Conservation (phyloP, 106 monocot genomes). For the Platanthera guangdongensis region DNA sequence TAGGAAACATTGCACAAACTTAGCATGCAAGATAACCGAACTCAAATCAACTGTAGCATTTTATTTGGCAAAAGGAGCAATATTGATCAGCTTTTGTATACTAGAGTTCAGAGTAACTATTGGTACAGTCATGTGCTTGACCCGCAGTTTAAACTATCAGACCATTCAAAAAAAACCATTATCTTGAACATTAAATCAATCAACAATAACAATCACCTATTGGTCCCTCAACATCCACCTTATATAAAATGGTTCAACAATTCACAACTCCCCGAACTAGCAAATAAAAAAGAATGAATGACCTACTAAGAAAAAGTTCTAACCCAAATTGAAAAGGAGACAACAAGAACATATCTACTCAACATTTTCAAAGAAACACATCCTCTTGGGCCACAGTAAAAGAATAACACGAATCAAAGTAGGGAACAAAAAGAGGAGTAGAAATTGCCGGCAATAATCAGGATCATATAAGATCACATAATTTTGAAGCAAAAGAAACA, state of each 20-base stretch:
- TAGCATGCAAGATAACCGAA: background rate
- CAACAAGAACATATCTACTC: background rate
- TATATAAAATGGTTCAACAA: no score
- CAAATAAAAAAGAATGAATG: no score
- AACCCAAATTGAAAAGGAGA: background rate
- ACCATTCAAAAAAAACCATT: background rate
- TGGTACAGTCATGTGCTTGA: background rate
- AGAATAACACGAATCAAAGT: background rate
- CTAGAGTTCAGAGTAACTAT: background rate
- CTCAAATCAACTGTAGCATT: background rate
- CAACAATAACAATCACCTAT: background rate
- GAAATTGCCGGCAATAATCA: background rate
- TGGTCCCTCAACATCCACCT: background rate
- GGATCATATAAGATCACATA: background rate
- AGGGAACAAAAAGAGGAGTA: background rate
- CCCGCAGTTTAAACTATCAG: background rate
- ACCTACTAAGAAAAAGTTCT: background rate
- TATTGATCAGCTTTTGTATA: background rate
- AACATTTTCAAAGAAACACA: background rate
- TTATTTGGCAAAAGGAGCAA: background rate
- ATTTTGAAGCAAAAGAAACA: background rate
- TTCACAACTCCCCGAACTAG: no score
- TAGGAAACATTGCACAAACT: background rate
- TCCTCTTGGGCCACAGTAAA: background rate
- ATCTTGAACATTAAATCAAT: background rate